Percentiles rank a stretch among this genome's conserved stretches.
Conservation (phyloP, 2,329 filamentous ascomycete genomes). For the Trichoderma brevicompactum region DNA sequence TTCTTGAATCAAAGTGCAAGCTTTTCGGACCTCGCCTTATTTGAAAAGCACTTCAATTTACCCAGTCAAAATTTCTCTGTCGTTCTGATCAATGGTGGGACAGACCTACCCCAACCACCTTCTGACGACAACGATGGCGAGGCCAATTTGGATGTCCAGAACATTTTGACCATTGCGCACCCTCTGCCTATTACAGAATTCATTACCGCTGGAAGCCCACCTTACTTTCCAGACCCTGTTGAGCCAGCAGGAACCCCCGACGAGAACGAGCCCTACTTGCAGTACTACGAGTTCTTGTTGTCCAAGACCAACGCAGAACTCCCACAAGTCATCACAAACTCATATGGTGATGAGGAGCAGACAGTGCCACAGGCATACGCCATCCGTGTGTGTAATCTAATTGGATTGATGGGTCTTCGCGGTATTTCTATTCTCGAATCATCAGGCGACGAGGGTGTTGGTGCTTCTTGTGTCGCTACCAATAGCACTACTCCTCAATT, state of each 20-base stretch:
- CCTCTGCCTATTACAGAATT: conserved; percentile 30
- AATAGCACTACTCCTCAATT: conserved; percentile 48
- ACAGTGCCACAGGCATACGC: conserved; percentile 58
- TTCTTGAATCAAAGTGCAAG: conserved; percentile 29
- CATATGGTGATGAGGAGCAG: conserved; percentile 63
- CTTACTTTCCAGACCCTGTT: conserved; percentile 10
- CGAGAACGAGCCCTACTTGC: conserved; percentile 61
- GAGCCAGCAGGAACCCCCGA: conserved; percentile 6
- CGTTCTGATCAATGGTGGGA: conserved; percentile 19
- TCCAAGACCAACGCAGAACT: conserved; percentile 48
- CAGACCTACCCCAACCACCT: conserved; percentile 16
- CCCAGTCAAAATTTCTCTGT: conserved; percentile 26
- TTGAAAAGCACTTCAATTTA: conserved; percentile 12
- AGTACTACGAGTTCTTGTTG: conserved; percentile 57
- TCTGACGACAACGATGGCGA: conserved; percentile 24
- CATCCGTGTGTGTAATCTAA: conserved; percentile 54
- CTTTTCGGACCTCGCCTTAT: conserved; percentile 26
- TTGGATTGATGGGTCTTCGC: conserved; percentile 57
- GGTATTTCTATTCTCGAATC: conserved; percentile 57
- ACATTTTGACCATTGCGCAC: conserved; percentile 17
- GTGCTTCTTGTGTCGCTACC: conserved; percentile 42
- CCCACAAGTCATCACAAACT: conserved; percentile 61
- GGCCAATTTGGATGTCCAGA: conserved; percentile 32
- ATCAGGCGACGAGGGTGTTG: conserved; percentile 56
- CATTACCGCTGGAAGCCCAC: conserved; percentile 17